A percentile compares a stretch with the other conserved stretches of the same genome.
These are phyloP conservation scores for Fagus sylvatica DNA, from an alignment of 306 rosid species.

Conservation along the genomic window DNA sequence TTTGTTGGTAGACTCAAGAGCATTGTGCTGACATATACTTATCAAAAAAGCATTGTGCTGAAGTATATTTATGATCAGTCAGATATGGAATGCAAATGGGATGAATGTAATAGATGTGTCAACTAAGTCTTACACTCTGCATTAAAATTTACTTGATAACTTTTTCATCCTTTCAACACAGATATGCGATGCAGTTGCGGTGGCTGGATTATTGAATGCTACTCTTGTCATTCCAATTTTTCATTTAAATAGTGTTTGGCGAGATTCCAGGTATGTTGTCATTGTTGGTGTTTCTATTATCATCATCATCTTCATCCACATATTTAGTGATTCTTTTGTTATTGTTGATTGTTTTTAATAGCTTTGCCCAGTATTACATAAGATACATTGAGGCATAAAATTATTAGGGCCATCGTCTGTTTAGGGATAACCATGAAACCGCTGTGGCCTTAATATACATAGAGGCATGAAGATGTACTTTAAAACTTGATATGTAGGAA, in stretches of 20 bases:
- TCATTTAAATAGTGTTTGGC: conserved; percentile 97
- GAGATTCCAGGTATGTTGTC: conserved; percentile 74
- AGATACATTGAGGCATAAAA: no score
- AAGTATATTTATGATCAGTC: conserved; percentile 5
- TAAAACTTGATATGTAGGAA: no score
- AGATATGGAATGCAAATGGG: conserved; percentile 5
- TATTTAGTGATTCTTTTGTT: conserved; percentile 2
- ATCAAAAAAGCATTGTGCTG: not conserved
- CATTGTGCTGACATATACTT: conserved; percentile 1
- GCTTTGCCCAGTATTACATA: not conserved
- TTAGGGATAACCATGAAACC: no score
- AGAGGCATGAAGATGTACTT: no score
- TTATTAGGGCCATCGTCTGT: no score
- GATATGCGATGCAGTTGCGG: conserved; percentile 99
- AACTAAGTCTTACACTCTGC: not conserved
- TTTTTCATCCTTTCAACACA: conserved; percentile 32
- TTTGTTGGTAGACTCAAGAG: conserved; percentile 8
- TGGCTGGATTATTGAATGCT: conserved; percentile 94
- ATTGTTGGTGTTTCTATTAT: not conserved
- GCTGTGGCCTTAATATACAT: no score
- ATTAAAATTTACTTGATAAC: conserved; percentile 23
- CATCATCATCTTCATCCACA: not conserved
- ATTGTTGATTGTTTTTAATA: not conserved
- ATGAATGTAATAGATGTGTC: conserved; percentile 12
- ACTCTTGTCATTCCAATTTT: conserved; percentile 91